Base-by-base conservation (phyloP, 2,329 filamentous ascomycete species). In the Botryotinia convoluta region DNA sequence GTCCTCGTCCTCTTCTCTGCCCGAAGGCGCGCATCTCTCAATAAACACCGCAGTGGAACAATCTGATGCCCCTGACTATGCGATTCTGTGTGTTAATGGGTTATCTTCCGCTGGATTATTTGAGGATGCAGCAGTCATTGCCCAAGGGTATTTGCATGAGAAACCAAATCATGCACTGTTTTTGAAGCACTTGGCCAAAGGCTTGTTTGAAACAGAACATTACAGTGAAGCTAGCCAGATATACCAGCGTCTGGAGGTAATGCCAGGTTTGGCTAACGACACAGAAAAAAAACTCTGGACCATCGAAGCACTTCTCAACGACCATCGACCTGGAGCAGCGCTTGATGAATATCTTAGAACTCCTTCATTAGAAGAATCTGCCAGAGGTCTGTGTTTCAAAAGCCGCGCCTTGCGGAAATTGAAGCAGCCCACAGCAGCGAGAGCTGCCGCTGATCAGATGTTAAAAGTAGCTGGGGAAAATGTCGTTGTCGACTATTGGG, bases 221-320 rank as follows among this genome's bases (percentile, higher is more conserved):
- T 69, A 69, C 12, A 57, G 48, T 20, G 65, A 69, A 42, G 65
- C 65, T 37, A 57, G 65, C 45, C 65, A 69, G 22, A 69, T 69
- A 69, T 69, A 69, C 7, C 48, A 44, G 51, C 65, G 65, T 57
- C 39, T 69, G 54, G 48, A 69, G n/a, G 48, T n/a, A 44, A 57
- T 69, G 48, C n/a, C 48, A 6, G 65, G 65, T 16, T 26, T 69
- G 48, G 65, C 48, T 9, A 26, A 42, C n/a, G 65, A 69, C n/a
- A 4, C 22, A 20, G 48, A 57, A 39, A 69, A 69, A 29, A 69
- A 57, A 7, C 65, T 69, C 14, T 69, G 65, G 48, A 69, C 48
- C 48, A 69, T 69, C 35, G 51, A 69, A 32, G 51, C 65, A 57
- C 65, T 69, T 32, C 65, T 69, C 14, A 57, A 69, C 37, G 65